A percentile compares a stretch with the other conserved stretches of the same genome.
Evolutionary conservation across 768 basidiomycete species (phyloP).

Genomic region (Lyophyllum semitale): DNA sequence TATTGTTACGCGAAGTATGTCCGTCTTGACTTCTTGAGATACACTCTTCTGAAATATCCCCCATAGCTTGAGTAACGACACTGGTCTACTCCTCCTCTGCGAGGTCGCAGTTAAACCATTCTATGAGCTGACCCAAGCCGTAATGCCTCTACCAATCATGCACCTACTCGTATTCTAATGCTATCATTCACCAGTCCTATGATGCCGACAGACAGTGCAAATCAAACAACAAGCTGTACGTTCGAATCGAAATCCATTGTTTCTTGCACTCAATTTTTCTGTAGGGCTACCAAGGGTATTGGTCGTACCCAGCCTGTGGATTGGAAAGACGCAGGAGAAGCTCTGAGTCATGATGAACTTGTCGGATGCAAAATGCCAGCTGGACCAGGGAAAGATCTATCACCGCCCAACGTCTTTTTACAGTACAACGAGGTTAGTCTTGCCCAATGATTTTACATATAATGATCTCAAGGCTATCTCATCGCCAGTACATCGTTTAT

Average conservation of each 20-base stretch:
- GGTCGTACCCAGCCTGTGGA: conserved; percentile 51
- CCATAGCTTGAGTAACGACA: conserved; percentile 47
- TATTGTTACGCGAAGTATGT: conserved; percentile 55
- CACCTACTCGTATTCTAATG: not conserved
- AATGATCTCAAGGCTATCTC: not conserved
- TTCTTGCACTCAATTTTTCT: not conserved
- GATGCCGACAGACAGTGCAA: conserved; percentile 52
- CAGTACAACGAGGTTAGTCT: conserved; percentile 60
- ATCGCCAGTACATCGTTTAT: conserved; percentile 61
- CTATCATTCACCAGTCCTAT: conserved; percentile 35
- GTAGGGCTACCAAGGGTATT: conserved; percentile 55
- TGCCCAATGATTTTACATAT: not conserved
- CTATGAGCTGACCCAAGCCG: conserved; percentile 45
- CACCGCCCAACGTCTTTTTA: conserved; percentile 29
- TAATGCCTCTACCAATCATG: conserved; percentile 9
- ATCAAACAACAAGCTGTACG: conserved; percentile 36
- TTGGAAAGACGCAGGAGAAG: conserved; percentile 62
- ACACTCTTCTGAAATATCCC: conserved; percentile 4
- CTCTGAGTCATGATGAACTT: conserved; percentile 48
- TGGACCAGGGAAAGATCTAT: conserved; percentile 39
- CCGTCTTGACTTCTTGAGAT: not conserved
- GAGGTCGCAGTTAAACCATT: conserved; percentile 61
- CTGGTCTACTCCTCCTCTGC: conserved; percentile 59
- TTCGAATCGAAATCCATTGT: conserved; percentile 8
- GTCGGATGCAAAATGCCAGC: conserved; percentile 63